These are phyloP conservation scores for Hammondia hammondi DNA, from an alignment of 169 alveolate genomes.

Conservation along the genomic window DNA sequence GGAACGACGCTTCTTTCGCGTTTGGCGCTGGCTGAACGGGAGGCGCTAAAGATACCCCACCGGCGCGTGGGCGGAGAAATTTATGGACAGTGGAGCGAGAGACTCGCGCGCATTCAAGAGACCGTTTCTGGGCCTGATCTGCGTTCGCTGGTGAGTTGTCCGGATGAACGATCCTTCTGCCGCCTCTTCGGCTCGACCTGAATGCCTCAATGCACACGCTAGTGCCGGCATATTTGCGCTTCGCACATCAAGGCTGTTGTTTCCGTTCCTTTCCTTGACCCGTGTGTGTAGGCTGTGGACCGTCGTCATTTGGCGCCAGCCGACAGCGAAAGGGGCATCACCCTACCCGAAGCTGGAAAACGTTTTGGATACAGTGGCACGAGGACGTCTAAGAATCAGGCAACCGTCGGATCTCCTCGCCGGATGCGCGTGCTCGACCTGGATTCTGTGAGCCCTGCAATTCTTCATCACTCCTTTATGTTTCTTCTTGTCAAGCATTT, in stretches of 20 bases:
- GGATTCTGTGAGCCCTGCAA: conserved; percentile 53
- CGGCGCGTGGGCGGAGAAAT: not conserved
- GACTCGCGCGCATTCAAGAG: not conserved
- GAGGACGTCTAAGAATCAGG: not conserved
- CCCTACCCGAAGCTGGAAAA: not conserved
- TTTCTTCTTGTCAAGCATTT: conserved; percentile 58
- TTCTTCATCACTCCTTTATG: conserved; percentile 64
- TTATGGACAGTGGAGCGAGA: not conserved
- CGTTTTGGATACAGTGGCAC: not conserved
- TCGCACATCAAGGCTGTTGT: not conserved
- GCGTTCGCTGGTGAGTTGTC: not conserved
- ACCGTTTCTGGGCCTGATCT: not conserved
- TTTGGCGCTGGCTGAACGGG: conserved; percentile 23
- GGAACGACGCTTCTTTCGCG: conserved; percentile 39
- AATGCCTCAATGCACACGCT: not conserved
- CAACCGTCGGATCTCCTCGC: not conserved
- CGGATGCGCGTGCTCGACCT: conserved; percentile 64
- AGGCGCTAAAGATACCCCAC: not conserved
- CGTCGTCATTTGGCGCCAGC: not conserved
- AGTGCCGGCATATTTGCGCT: not conserved
- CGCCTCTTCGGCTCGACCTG: not conserved
- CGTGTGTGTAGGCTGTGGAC: conserved; percentile 9
- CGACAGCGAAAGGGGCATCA: not conserved
- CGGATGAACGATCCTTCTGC: not conserved
- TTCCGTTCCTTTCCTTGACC: not conserved